These are phyloP conservation scores for Elasticomyces elasticus DNA, from an alignment of 495 filamentous ascomycete species.

Conservation along the genomic window DNA sequence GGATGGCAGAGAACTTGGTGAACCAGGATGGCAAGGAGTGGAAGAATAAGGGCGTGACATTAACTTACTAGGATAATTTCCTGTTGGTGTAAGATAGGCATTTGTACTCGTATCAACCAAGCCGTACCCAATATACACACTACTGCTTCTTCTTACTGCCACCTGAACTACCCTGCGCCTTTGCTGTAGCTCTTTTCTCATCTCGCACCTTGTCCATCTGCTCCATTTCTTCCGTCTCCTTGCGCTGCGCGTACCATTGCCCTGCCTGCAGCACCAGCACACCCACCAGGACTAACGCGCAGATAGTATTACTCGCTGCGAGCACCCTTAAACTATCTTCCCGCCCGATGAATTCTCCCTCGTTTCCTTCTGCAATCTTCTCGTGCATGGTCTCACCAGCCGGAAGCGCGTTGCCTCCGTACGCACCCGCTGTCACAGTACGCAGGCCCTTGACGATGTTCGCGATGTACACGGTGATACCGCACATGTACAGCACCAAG, in stretches of 20 bases:
- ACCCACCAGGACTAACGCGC: slow-evolving; percentile 82
- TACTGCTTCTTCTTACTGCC: slow-evolving; percentile 33
- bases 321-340: slow-evolving; percentile 85
- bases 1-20: slow-evolving; percentile 25
- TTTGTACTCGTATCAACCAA: background rate
- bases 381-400: slow-evolving; percentile 35
- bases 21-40: slow-evolving; percentile 13
- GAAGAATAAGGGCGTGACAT: slow-evolving; percentile 1
- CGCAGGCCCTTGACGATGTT: slow-evolving; percentile 92
- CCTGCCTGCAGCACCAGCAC: slow-evolving; percentile 90
- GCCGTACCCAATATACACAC: background rate
- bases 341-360: slow-evolving; percentile 48
- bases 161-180: slow-evolving; percentile 41
- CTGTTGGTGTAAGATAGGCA: background rate
- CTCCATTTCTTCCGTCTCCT: slow-evolving; percentile 73
- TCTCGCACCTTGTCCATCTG: slow-evolving; percentile 36
- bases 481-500: slow-evolving; percentile 84
- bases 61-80: slow-evolving; percentile 1
- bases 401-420: slow-evolving; percentile 31
- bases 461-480: slow-evolving; percentile 79
- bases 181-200: slow-evolving; percentile 29
- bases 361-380: slow-evolving; percentile 24
- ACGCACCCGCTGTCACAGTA: slow-evolving; percentile 52
- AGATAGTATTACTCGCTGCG: slow-evolving; percentile 90
- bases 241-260: slow-evolving; percentile 96